A percentile compares a stretch with the other conserved stretches of the same genome.
phyloP scores from a whole-genome alignment of 176 grass and related monocot genomes.

The Oryza australiensis region DNA sequence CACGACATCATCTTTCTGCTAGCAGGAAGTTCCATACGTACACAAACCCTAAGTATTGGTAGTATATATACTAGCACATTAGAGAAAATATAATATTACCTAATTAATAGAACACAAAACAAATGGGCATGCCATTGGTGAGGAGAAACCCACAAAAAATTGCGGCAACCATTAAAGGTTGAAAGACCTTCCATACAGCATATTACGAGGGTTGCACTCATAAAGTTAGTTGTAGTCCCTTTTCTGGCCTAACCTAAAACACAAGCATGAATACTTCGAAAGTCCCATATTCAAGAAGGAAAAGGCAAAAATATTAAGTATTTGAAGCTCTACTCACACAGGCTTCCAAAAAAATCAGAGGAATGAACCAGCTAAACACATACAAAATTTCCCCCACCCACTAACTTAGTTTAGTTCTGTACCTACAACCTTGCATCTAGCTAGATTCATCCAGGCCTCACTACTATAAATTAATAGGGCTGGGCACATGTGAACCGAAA shows the following conservation, averaged over 20 bases:
- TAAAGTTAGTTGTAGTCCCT: neutral
- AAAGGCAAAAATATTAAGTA: neutral
- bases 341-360: neutral
- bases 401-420: neutral
- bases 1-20: neutral
- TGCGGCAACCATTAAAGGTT: neutral
- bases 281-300: neutral
- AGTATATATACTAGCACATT: neutral
- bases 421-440: neutral
- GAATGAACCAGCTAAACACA: neutral
- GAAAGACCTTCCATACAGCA: neutral
- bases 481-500: too few relatives aligned
- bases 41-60: neutral
- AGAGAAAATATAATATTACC: neutral
- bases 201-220: neutral
- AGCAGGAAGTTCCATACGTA: neutral
- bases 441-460: neutral
- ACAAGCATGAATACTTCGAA: neutral
- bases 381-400: neutral
- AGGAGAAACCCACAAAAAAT: neutral
- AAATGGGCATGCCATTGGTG: neutral
- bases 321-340: constrained; percentile 9
- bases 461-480: constrained; percentile 7
- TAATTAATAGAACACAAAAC: neutral
- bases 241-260: neutral